Percentiles rank a stretch among this genome's conserved stretches.
phyloP scores from a whole-genome alignment of 1,284 basidiomycete genomes.

The Sporisorium iseilematis-ciliati region DNA sequence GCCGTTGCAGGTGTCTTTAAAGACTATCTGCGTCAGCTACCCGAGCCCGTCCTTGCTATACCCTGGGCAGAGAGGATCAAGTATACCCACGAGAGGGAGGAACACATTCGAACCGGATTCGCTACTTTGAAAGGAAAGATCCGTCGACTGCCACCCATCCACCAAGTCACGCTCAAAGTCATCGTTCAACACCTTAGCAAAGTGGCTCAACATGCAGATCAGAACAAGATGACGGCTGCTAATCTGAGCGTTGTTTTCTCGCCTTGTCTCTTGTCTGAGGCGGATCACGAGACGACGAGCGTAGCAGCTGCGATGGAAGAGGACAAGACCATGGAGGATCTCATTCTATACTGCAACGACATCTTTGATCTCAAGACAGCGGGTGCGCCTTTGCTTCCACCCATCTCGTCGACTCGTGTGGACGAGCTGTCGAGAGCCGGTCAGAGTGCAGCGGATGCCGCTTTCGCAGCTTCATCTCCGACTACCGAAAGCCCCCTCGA shows the following conservation, averaged over 20 bases:
- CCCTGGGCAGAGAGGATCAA: conserved; percentile 81
- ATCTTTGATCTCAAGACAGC: conserved; percentile 61
- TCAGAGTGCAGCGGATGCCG: conserved; percentile 37
- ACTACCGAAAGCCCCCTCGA: conserved; percentile 13
- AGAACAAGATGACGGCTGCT: conserved; percentile 94
- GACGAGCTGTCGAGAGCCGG: conserved; percentile 29
- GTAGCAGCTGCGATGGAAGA: conserved; percentile 66
- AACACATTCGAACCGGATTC: conserved; percentile 75
- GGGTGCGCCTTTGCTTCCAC: conserved; percentile 50
- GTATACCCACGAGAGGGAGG: conserved; percentile 70
- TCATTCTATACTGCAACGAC: conserved; percentile 59
- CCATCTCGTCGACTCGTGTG: conserved; percentile 27
- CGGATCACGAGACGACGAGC: conserved; percentile 59
- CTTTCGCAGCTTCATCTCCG: conserved; percentile 34
- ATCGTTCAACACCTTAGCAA: conserved; percentile 89
- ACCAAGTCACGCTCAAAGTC: conserved; percentile 87
- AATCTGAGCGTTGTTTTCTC: conserved; percentile 69
- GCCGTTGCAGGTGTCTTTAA: conserved; percentile 92
- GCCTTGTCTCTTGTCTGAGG: conserved; percentile 64
- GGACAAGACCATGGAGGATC: conserved; percentile 64
- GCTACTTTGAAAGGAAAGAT: conserved; percentile 65
- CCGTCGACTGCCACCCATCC: conserved; percentile 76
- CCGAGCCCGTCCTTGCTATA: conserved; percentile 91
- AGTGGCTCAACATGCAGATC: conserved; percentile 78
- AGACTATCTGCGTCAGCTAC: conserved; percentile 89